Conservation (phyloP, 2,329 filamentous ascomycete species). For the Zarea fungicola region DNA sequence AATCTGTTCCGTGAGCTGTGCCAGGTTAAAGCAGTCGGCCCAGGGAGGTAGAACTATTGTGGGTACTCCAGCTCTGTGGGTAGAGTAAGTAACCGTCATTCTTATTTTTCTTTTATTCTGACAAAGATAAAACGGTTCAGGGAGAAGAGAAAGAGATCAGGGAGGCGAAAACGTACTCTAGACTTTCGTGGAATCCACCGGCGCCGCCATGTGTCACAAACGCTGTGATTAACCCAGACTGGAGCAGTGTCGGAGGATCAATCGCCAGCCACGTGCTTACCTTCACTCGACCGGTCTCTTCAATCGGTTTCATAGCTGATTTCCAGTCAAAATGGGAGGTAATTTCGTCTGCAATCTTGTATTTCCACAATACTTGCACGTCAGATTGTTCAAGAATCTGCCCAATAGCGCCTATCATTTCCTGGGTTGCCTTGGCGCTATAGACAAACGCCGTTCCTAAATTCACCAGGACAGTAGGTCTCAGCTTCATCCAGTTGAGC, state of each 20-base stretch:
- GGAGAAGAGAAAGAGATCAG: not conserved
- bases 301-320: not conserved
- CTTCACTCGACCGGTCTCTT: not conserved
- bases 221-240: not conserved
- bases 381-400: constrained; percentile 24
- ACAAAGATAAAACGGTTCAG: too few species aligned
- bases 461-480: constrained; percentile 21
- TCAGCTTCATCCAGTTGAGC: constrained; percentile 16
- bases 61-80: too few species aligned
- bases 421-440: constrained; percentile 10
- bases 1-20: too few species aligned
- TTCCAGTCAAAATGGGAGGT: constrained; percentile 17
- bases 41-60: too few species aligned
- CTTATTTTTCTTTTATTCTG: too few species aligned
- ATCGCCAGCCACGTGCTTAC: not conserved
- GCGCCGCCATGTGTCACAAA: not conserved
- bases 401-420: constrained; percentile 19
- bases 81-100: too few species aligned
- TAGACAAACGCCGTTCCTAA: constrained; percentile 20
- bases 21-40: too few species aligned
- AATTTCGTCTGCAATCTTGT: not conserved
- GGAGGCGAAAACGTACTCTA: not conserved
- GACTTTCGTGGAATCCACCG: not conserved
- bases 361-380: constrained; percentile 24
- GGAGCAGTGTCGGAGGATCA: not conserved